Base-by-base conservation (phyloP, 768 basidiomycete species). In the Auricularia cornea region DNA sequence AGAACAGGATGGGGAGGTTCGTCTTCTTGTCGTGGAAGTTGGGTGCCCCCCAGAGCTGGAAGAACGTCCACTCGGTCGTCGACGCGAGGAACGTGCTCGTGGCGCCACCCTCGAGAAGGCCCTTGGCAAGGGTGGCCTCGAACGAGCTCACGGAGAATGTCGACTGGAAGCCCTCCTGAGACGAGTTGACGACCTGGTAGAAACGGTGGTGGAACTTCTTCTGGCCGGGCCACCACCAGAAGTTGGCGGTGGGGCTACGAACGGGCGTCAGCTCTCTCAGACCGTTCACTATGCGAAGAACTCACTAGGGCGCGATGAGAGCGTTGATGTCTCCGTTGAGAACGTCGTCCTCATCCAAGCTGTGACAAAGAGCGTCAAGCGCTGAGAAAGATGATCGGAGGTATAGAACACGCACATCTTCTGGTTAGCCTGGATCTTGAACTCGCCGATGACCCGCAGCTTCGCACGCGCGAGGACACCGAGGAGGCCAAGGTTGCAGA, bases 201-300 rank as follows among this genome's bases (percentile, higher is more conserved):
- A 57, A 57, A 26, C 54, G 54, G 11, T 57, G 54, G 54, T 57
- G 54, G 54, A 57, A 57, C 54, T 57, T 57, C 54, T 57, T 57
- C 30, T 57, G 54, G 54, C 54, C 54, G 11, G 54, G 54, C 54
- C 54, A 57, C 54, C 54, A 57, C 54, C 54, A 57, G 30, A 57
- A 57, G 54, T 57, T 57, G 30, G 54, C 54, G 28, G 54, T 57
- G 6, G 54, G 54, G 28, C 54, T 57, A 10, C 23, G 54, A n/a
- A 57, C 10, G 30, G 20, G 23, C 5, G 54, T 28, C 12, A 57
- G 54, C 6, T 29, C 8, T 52, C 11, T 52, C 20, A 6, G 20
- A 26, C 28, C 28, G 54, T 57, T 48, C 16, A 38, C 35, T 38
- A n/a, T n/a, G 8, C 8, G n/a, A n/a, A n/a, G 51, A n/a, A 52